Evolutionary conservation across 1,139 yeast genomes (phyloP).

Genomic region (Lizanozyma gosingica): DNA sequence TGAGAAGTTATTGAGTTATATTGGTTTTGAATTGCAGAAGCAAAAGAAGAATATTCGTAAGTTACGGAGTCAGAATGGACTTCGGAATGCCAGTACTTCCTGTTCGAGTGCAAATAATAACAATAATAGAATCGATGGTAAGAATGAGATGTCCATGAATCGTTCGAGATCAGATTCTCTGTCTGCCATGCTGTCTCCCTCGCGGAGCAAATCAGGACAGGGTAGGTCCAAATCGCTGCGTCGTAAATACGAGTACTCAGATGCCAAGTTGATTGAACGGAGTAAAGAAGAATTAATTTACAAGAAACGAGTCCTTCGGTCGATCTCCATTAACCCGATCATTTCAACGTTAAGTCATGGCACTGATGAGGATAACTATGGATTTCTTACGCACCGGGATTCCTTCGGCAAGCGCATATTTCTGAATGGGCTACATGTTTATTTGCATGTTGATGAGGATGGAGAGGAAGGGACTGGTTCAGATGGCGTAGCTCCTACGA

Average conservation of each 20-base stretch:
- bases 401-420: slow-evolving; percentile 22
- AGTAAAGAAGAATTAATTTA: slow-evolving; percentile 34
- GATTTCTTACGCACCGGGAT: slow-evolving; percentile 24
- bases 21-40: slow-evolving; percentile 48
- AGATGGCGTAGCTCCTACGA: slow-evolving; percentile 1
- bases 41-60: slow-evolving; percentile 36
- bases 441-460: slow-evolving; percentile 13
- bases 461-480: neutral
- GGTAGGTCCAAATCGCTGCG: neutral
- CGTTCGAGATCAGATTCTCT: neutral
- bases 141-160: slow-evolving; percentile 5
- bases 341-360: slow-evolving; percentile 8
- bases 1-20: slow-evolving; percentile 47
- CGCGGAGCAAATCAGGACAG: neutral
- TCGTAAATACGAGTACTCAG: slow-evolving; percentile 40
- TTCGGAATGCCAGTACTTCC: no score
- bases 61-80: slow-evolving; percentile 23
- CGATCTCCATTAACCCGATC: slow-evolving; percentile 37
- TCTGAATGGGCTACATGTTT: slow-evolving; percentile 21
- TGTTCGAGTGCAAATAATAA: neutral
- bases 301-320: slow-evolving; percentile 36
- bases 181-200: neutral
- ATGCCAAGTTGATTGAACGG: slow-evolving; percentile 42
- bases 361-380: slow-evolving; percentile 26
- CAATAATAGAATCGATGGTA: slow-evolving; percentile 7